Evolutionary conservation across 179 eudicot species (phyloP), one percentile per base, ranked within the genome.

Genomic region (Monotropa hypopitys): DNA sequence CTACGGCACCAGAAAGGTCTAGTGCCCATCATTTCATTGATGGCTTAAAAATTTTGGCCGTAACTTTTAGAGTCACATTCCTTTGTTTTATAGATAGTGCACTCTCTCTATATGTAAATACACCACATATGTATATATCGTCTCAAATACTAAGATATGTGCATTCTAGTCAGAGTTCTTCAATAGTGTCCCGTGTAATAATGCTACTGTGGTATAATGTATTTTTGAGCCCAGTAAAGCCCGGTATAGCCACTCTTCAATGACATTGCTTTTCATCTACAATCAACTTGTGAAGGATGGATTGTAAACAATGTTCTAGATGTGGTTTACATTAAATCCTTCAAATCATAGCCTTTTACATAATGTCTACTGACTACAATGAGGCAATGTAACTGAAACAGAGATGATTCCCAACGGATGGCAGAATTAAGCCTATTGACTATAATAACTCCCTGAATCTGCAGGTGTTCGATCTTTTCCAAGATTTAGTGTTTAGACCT

Each of bases 1-100:
- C 99, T 46, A 93, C 98, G 45, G 97, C 99, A 42, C 97, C 97
- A 72, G 97, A 95, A 76, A 85, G 91, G 99, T 95, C 81, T 74
- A 45, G n/a, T 56, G 63, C 61, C 54, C 51, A 65, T 81, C 16
- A 23, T 18, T 20, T 30, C 23, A 1, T 65, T 78, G 42, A 28
- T 45, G 33, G 43, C 5, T 57, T 70, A 9, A 16, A 23, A 50
- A 32, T 54, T 13, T 2, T 40, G 56, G 16, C 18, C 33, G 33
- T 51, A 10, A 49, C 40, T 77, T n/a, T 62, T 23, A 18, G 30
- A 7, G 5, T 77, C n/a, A 12, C 13, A 23, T 68, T 69, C 38
- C 42, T 35, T 50, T 33, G 16, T 35, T 11, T 12, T 7, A 9
- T 51, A 0, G 59, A 72, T 46, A 46, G 0, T 46, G 38, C 28